These are phyloP conservation scores for Bacterosira constricta DNA, from an alignment of 108 stramenopile species.

Conservation along the genomic window DNA sequence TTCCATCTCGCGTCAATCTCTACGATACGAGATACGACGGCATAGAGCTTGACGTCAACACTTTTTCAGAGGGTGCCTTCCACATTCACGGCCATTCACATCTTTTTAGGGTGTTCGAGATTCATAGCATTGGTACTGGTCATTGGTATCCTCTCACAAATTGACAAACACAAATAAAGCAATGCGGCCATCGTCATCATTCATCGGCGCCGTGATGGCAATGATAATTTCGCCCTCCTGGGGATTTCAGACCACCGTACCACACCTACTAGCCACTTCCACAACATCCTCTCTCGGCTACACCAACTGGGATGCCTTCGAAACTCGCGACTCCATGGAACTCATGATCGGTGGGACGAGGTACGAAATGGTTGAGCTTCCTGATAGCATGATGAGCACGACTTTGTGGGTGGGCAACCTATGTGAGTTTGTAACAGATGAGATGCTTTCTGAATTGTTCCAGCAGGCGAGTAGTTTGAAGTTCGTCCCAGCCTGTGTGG, in stretches of 20 bases:
- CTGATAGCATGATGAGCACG: conserved; percentile 79
- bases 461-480: conserved; percentile 56
- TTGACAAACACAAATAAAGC: neutral
- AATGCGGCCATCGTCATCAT: conserved; percentile 4
- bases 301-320: conserved; percentile 51
- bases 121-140: neutral
- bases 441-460: conserved; percentile 71
- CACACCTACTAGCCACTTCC: neutral
- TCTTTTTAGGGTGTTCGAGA: no score
- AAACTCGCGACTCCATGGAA: conserved; percentile 62
- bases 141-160: neutral
- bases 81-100: no score
- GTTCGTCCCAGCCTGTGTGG: conserved; percentile 80
- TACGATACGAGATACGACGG: no score
- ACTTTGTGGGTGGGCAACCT: conserved; percentile 83
- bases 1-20: no score
- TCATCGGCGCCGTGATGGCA: conserved; percentile 10
- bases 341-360: conserved; percentile 69
- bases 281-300: conserved; percentile 18
- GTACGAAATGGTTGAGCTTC: conserved; percentile 81
- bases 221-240: conserved; percentile 2
- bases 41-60: no score
- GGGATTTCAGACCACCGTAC: conserved; percentile 15
- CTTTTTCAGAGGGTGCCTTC: no score
- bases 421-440: conserved; percentile 79